Conservation (phyloP, 1,139 yeast species). For the Dujonia santamariae region DNA sequence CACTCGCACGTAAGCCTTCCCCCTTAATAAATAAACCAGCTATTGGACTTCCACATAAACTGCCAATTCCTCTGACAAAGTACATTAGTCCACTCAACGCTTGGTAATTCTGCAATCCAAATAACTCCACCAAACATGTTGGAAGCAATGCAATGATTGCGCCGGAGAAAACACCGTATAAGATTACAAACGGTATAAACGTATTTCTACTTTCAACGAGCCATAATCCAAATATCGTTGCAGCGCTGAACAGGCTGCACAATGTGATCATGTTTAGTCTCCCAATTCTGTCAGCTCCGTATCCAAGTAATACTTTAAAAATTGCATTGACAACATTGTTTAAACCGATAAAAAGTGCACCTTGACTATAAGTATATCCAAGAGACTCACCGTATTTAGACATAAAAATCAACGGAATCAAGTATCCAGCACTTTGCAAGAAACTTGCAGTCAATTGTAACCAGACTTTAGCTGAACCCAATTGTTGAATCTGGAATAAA, state of each 20-base stretch:
- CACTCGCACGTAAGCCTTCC: slow-evolving; percentile 14
- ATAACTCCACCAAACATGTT: slow-evolving; percentile 35
- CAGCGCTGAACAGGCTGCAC: slow-evolving; percentile 30
- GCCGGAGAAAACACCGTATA: slow-evolving; percentile 35
- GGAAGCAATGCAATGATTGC: slow-evolving; percentile 40
- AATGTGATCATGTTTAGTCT: slow-evolving; percentile 34
- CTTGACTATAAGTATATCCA: slow-evolving; percentile 30
- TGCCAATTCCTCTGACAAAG: slow-evolving; percentile 29
- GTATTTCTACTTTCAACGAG: slow-evolving; percentile 22
- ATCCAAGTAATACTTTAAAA: slow-evolving; percentile 35
- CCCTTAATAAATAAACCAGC: slow-evolving; percentile 26
- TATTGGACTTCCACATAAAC: slow-evolving; percentile 29
- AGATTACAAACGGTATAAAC: slow-evolving; percentile 34
- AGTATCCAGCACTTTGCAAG: slow-evolving; percentile 40
- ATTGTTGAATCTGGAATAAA: slow-evolving; percentile 14
- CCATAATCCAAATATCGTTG: slow-evolving; percentile 33
- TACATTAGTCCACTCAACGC: slow-evolving; percentile 25
- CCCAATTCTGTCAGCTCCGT: slow-evolving; percentile 33
- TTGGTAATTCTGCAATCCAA: slow-evolving; percentile 32
- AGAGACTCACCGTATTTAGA: slow-evolving; percentile 36
- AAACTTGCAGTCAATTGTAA: slow-evolving; percentile 30
- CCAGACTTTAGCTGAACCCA: slow-evolving; percentile 19
- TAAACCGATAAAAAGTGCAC: slow-evolving; percentile 41
- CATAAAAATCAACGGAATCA: slow-evolving; percentile 40
- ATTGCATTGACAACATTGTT: slow-evolving; percentile 40